phyloP scores from a whole-genome alignment of 129 eudicot species.

The Apium graveolens region DNA sequence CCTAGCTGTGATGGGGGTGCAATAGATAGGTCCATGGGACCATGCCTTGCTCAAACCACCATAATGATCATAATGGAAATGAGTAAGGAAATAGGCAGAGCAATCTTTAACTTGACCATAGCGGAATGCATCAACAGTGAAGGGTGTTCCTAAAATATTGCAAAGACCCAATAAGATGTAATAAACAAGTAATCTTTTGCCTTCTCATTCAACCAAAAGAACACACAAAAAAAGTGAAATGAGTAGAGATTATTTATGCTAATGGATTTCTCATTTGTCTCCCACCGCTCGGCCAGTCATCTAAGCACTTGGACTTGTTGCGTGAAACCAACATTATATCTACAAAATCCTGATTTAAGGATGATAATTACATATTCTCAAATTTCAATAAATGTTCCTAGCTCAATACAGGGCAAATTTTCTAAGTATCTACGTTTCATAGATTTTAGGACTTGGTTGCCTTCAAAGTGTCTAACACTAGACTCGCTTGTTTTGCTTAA shows the following conservation, averaged over 20 bases:
- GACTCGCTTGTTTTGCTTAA: not conserved
- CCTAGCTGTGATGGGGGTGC: constrained; percentile 36
- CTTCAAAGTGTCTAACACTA: not conserved
- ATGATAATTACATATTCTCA: not conserved
- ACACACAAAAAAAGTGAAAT: not conserved
- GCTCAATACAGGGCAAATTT: not conserved
- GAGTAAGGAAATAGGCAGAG: constrained; percentile 34
- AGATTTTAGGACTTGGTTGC: not conserved
- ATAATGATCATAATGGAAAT: constrained; percentile 47
- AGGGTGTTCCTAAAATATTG: constrained; percentile 28
- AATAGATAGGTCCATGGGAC: constrained; percentile 47
- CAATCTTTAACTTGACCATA: constrained; percentile 29
- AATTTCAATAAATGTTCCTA: not conserved
- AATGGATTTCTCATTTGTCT: not conserved
- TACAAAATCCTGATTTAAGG: not conserved
- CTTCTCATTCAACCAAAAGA: not conserved
- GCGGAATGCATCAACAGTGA: constrained; percentile 44
- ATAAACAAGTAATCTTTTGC: not conserved
- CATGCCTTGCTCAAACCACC: constrained; percentile 36
- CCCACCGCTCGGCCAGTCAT: not conserved
- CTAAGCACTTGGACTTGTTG: not conserved
- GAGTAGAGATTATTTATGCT: not conserved
- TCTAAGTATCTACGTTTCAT: not conserved
- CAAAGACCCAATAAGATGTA: not conserved
- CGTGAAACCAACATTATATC: not conserved